Evolutionary conservation across 495 filamentous ascomycete species (phyloP), one percentile per base, ranked within the genome.

Genomic region (Sporormia fimetaria): DNA sequence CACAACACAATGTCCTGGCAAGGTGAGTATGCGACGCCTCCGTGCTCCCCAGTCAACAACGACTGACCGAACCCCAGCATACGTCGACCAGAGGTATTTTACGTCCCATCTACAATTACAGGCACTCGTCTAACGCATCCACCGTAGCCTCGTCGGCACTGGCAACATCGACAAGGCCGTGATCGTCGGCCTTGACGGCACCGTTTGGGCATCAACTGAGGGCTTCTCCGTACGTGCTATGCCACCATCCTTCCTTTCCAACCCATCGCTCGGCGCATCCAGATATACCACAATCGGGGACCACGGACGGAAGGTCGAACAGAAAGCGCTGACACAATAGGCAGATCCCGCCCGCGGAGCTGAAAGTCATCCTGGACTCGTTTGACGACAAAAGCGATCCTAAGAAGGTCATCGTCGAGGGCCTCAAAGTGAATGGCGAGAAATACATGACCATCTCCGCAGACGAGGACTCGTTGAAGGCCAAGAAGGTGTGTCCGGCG

Each of bases 101-200:
- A 25, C 22, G 16, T n/a, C 46, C 30, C 45, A 46, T 34, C 34
- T 34, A 27, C 21, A n/a, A n/a, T n/a, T n/a, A n/a, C n/a, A n/a
- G n/a, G n/a, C n/a, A n/a, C n/a, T n/a, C 50, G 26, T 37, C 34
- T 37, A 21, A 42, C 35, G 16, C 44, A 21, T 44, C 49, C 25
- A 22, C 47, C n/a, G n/a, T n/a, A 67, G 87, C 75, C 74, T 96
- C 50, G 73, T 96, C 57, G 83, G 73, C 65, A 77, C 71, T 51
- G 77, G 77, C 54, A 80, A 90, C 62, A 66, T 94, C 63, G 81
- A 90, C 69, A 78, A 82, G 66, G 90, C 76, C 54, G 83, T 82
- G 57, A 92, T 95, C 62, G 76, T 88, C 67, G 83, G 78, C 64
- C 66, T 63, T 43, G 77, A 80, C 46, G 84, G 87, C 57, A 83